These are phyloP conservation scores for Thelonectria rubi DNA, from an alignment of 2,329 filamentous ascomycete species.

Conservation along the genomic window DNA sequence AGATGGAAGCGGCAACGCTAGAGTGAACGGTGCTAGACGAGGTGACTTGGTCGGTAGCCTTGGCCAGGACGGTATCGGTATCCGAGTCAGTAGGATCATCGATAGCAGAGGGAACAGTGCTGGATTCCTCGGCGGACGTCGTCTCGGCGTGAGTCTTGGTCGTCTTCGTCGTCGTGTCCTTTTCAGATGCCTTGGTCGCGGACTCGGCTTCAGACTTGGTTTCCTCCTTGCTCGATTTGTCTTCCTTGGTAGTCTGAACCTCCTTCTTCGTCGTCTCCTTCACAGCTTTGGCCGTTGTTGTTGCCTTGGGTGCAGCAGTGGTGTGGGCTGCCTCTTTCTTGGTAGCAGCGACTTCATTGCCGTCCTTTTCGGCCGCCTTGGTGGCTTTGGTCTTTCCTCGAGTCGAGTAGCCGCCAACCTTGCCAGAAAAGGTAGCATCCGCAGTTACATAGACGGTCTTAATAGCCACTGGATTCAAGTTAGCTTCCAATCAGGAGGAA, in stretches of 20 bases:
- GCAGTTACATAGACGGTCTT: slow-evolving; percentile 55
- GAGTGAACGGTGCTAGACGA: slow-evolving; percentile 18
- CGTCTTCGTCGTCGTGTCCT: slow-evolving; percentile 29
- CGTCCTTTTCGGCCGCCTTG: slow-evolving; percentile 17
- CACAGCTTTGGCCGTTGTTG: slow-evolving; percentile 25
- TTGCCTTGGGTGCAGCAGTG: slow-evolving; percentile 17
- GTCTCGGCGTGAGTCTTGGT: slow-evolving; percentile 30
- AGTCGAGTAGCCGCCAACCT: slow-evolving; percentile 55
- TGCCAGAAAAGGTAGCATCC: slow-evolving; percentile 52
- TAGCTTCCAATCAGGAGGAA: slow-evolving; percentile 25
- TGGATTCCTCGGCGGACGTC: slow-evolving; percentile 31
- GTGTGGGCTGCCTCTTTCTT: slow-evolving; percentile 17
- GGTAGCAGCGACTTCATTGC: background rate
- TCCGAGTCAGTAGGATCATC: slow-evolving; percentile 38
- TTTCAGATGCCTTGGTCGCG: slow-evolving; percentile 12
- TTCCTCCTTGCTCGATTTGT: background rate
- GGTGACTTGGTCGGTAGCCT: slow-evolving; percentile 41
- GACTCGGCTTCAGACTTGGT: slow-evolving; percentile 26
- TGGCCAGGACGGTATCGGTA: slow-evolving; percentile 44
- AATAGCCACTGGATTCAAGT: slow-evolving; percentile 41
- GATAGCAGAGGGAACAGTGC: slow-evolving; percentile 43
- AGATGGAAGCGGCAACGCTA: slow-evolving; percentile 23
- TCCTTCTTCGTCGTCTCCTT: slow-evolving; percentile 28
- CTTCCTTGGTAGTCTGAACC: slow-evolving; percentile 25
- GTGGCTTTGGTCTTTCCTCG: slow-evolving; percentile 36